These are phyloP conservation scores for Ustilago lituana DNA, from an alignment of 1,284 basidiomycete genomes.

Conservation along the genomic window DNA sequence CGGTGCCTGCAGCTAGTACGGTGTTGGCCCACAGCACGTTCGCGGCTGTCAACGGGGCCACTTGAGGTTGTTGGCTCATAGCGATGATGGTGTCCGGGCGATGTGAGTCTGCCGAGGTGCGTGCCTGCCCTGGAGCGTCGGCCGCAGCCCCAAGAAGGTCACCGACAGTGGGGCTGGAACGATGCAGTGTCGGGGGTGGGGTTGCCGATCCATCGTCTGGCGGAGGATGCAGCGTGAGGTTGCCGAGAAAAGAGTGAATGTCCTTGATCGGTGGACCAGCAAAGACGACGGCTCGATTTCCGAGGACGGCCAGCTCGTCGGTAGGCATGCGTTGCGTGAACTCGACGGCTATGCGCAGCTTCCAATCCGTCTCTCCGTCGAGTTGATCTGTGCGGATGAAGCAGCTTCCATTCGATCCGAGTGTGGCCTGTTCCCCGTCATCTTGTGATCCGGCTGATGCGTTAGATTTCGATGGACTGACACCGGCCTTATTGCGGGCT, in stretches of 20 bases:
- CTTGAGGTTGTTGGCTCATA: slow-evolving; percentile 57
- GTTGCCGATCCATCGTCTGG: slow-evolving; percentile 24
- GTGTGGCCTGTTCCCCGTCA: slow-evolving; percentile 4
- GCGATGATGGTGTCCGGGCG: slow-evolving; percentile 67
- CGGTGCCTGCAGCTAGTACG: slow-evolving; percentile 92
- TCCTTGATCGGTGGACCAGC: slow-evolving; percentile 96
- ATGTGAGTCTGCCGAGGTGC: slow-evolving; percentile 26
- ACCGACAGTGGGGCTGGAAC: slow-evolving; percentile 69
- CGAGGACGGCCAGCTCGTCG: slow-evolving; percentile 75
- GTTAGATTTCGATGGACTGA: neutral
- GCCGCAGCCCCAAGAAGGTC: slow-evolving; percentile 26
- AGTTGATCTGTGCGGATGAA: slow-evolving; percentile 98
- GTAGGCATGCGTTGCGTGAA: slow-evolving; percentile 80
- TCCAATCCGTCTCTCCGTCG: slow-evolving; percentile 99
- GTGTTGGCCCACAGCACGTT: slow-evolving; percentile 98
- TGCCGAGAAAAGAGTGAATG: slow-evolving; percentile 94
- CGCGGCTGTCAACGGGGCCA: slow-evolving; percentile 75
- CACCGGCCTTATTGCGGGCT: slow-evolving; percentile 1
- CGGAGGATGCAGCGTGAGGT: slow-evolving; percentile 78
- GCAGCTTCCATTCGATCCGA: slow-evolving; percentile 87
- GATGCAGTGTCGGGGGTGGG: slow-evolving; percentile 19
- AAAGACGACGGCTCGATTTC: slow-evolving; percentile 65
- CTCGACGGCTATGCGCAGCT: slow-evolving; percentile 87
- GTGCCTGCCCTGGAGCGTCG: slow-evolving; percentile 23
- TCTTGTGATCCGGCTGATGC: neutral